These are phyloP conservation scores for Neotropicomus parvogracilis DNA, from an alignment of 1,284 basidiomycete genomes.

Conservation along the genomic window DNA sequence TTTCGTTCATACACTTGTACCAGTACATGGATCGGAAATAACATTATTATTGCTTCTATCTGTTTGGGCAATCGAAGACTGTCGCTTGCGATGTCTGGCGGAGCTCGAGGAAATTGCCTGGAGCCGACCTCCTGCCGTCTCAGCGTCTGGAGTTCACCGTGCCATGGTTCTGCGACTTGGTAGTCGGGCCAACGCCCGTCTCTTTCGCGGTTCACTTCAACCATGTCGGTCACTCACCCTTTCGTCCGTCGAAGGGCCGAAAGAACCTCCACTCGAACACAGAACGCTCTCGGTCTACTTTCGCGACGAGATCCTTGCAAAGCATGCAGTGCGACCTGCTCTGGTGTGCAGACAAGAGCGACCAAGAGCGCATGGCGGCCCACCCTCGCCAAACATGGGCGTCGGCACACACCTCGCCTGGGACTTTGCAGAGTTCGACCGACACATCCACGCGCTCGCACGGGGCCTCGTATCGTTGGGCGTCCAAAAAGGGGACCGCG, in stretches of 20 bases:
- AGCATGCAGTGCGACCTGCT: slow-evolving; percentile 53
- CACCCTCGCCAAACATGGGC: slow-evolving; percentile 47
- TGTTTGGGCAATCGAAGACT: too few species aligned
- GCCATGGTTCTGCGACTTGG: slow-evolving; percentile 12
- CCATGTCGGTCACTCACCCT: slow-evolving; percentile 30
- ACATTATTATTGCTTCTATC: too few species aligned
- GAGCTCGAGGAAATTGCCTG: neutral
- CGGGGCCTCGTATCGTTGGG: slow-evolving; percentile 69
- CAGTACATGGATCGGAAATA: too few species aligned
- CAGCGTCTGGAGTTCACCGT: too few species aligned
- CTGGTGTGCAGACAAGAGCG: slow-evolving; percentile 63
- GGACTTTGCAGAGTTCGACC: slow-evolving; percentile 70
- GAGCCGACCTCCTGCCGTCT: too few species aligned
- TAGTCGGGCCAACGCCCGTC: neutral
- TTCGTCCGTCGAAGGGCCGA: slow-evolving; percentile 59
- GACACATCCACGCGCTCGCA: slow-evolving; percentile 64
- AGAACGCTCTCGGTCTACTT: slow-evolving; percentile 68
- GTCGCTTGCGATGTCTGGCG: slow-evolving; percentile 60
- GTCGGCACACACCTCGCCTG: slow-evolving; percentile 58
- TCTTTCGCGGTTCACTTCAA: slow-evolving; percentile 1
- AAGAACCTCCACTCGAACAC: slow-evolving; percentile 54
- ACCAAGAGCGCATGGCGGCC: slow-evolving; percentile 58
- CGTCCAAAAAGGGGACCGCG: slow-evolving; percentile 72
- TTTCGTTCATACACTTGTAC: too few species aligned
- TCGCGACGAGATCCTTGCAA: slow-evolving; percentile 48